phyloP scores from a whole-genome alignment of 1,139 yeast genomes.

The Zhuliangozyma blackwelliae region DNA sequence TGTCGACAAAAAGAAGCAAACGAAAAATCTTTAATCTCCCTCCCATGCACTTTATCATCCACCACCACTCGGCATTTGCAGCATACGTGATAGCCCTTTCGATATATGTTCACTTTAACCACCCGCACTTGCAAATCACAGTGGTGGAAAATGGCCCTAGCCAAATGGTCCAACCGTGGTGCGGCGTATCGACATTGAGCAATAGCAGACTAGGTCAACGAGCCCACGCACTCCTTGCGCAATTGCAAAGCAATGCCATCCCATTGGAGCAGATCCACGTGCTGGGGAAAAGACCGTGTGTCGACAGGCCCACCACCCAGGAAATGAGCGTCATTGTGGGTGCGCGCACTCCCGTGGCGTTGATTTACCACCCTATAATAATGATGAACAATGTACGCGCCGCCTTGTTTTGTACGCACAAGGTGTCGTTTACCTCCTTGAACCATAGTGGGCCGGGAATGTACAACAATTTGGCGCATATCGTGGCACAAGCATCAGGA shows the following conservation, averaged over 20 bases:
- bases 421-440: conserved; percentile 7
- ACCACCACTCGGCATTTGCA: conserved; percentile 14
- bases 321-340: conserved; percentile 1
- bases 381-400: conserved; percentile 9
- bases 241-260: neutral
- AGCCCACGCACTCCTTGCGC: neutral
- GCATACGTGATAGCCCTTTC: conserved; percentile 16
- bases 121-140: conserved; percentile 8
- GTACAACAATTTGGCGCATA: neutral
- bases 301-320: neutral
- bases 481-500: no score
- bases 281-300: neutral
- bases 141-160: conserved; percentile 5
- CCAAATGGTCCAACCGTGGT: conserved; percentile 14
- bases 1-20: no score
- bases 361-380: conserved; percentile 14
- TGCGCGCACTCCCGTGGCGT: conserved; percentile 5
- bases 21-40: no score
- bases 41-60: conserved; percentile 2
- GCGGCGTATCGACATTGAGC: conserved; percentile 20
- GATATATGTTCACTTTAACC: conserved; percentile 7
- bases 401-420: conserved; percentile 7
- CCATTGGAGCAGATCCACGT: conserved; percentile 1
- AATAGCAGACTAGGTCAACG: conserved; percentile 3
- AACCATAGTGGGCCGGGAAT: neutral